phyloP scores from a whole-genome alignment of 2,329 filamentous ascomycete genomes.

The Pleurostoma richardsiae region DNA sequence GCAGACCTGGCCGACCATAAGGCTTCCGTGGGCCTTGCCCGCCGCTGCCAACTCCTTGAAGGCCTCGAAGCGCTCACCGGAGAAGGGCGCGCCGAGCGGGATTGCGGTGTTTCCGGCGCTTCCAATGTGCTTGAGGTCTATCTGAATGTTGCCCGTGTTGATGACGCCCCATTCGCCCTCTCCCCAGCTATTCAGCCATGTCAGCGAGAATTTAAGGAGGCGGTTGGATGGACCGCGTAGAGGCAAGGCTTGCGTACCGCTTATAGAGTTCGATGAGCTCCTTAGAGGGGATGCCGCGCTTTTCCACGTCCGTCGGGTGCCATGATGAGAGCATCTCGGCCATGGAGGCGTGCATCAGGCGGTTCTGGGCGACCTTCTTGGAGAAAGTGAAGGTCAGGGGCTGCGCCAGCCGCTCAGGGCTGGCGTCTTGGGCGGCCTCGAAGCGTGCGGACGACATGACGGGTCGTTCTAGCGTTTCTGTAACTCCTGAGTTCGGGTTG shows the following conservation, averaged over 20 bases:
- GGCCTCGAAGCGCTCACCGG: constrained; percentile 53
- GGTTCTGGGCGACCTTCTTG: constrained; percentile 51
- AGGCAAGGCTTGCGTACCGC: constrained; percentile 15
- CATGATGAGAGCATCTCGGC: constrained; percentile 58
- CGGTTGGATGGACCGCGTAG: too few relatives aligned
- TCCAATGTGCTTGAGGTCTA: constrained; percentile 54
- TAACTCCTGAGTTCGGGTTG: too few relatives aligned
- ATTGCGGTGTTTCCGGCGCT: constrained; percentile 53
- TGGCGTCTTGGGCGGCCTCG: background rate
- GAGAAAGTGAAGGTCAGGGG: constrained; percentile 37
- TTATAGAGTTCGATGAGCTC: constrained; percentile 49
- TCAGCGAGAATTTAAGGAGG: background rate
- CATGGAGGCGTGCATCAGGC: constrained; percentile 63
- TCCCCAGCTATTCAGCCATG: constrained; percentile 38
- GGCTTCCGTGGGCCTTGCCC: constrained; percentile 50
- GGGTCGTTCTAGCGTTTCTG: background rate
- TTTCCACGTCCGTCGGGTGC: constrained; percentile 52
- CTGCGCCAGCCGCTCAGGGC: background rate
- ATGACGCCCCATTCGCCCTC: constrained; percentile 51
- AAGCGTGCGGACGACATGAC: background rate
- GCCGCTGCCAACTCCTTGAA: constrained; percentile 51
- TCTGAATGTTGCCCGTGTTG: constrained; percentile 60
- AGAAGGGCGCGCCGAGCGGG: constrained; percentile 39
- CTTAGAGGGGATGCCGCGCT: constrained; percentile 36
- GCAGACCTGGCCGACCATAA: constrained; percentile 56